Percentiles rank a stretch among this genome's conserved stretches.
These are phyloP conservation scores for Phoenix roebelenii DNA, from an alignment of 176 grass and related monocot species.

Conservation along the genomic window DNA sequence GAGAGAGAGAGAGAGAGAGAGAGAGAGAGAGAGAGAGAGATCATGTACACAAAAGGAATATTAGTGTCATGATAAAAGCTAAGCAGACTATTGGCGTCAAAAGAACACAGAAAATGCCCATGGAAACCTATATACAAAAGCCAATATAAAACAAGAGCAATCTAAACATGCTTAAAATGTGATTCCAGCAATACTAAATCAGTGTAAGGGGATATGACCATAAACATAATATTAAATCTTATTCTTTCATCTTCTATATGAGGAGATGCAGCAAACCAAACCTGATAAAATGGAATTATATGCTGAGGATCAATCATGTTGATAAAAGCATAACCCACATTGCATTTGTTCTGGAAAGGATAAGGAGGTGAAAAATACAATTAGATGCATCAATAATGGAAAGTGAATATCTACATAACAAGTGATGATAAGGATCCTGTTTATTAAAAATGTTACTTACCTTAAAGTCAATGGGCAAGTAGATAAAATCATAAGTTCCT, in stretches of 20 bases:
- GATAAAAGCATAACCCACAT: slow-evolving; percentile 97
- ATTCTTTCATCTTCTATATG: neutral
- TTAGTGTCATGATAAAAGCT: too few species aligned
- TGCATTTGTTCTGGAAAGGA: slow-evolving; percentile 88
- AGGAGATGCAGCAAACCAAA: slow-evolving; percentile 14
- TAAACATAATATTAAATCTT: too few species aligned
- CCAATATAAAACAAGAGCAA: too few species aligned
- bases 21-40: too few species aligned
- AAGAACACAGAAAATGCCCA: too few species aligned
- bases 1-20: too few species aligned
- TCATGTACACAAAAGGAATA: too few species aligned
- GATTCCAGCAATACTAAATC: too few species aligned
- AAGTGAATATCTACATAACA: slow-evolving; percentile 1
- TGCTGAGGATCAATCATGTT: slow-evolving; percentile 84
- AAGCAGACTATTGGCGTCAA: too few species aligned
- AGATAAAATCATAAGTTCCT: slow-evolving; percentile 98
- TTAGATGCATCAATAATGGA: slow-evolving; percentile 14
- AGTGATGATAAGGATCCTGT: slow-evolving; percentile 1
- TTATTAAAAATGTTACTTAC: slow-evolving; percentile 18
- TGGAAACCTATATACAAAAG: too few species aligned
- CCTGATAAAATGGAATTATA: slow-evolving; percentile 89
- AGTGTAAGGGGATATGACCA: too few species aligned
- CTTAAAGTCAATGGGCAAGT: slow-evolving; percentile 99
- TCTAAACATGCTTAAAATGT: too few species aligned
- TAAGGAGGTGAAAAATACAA: slow-evolving; percentile 1